phyloP scores from a whole-genome alignment of 345 rosid species.

The Geranium brycei region DNA sequence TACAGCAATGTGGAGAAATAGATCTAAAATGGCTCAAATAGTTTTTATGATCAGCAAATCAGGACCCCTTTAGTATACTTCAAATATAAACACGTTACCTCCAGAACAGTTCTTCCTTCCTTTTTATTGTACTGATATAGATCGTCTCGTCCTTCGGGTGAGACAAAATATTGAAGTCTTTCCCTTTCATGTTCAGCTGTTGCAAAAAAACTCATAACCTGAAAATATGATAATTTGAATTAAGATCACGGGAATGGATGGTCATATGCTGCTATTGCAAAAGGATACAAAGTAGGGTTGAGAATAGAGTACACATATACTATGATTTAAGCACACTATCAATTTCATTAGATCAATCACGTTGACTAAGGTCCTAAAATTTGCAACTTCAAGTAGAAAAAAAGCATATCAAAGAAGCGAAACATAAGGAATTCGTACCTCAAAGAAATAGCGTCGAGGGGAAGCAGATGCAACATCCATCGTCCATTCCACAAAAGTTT shows the following conservation, averaged over 20 bases:
- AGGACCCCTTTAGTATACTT: too few species aligned
- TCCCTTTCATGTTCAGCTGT: slow-evolving; percentile 73
- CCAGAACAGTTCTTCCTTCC: slow-evolving; percentile 77
- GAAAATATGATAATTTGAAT: slow-evolving; percentile 8
- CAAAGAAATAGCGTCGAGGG: slow-evolving; percentile 82
- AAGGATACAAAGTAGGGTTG: not conserved
- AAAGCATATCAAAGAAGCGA: slow-evolving; percentile 7
- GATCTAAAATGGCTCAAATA: not conserved
- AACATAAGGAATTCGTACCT: slow-evolving; percentile 47
- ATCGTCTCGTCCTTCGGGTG: slow-evolving; percentile 90
- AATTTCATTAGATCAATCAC: too few species aligned
- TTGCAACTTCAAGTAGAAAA: not conserved
- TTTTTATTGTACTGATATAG: slow-evolving; percentile 88
- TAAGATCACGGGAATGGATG: not conserved
- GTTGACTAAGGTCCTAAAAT: too few species aligned
- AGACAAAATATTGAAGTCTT: slow-evolving; percentile 74
- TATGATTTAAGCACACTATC: too few species aligned
- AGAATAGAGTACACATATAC: not conserved
- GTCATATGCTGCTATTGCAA: not conserved
- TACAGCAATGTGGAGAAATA: too few species aligned
- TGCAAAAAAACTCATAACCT: slow-evolving; percentile 89
- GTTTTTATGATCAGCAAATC: too few species aligned
- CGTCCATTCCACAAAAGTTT: slow-evolving; percentile 60
- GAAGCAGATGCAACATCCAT: slow-evolving; percentile 96
- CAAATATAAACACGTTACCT: slow-evolving; percentile 33